Evolutionary conservation across 257 asterid genomes (phyloP).

Genomic region (Nyctanthes arbortristis): DNA sequence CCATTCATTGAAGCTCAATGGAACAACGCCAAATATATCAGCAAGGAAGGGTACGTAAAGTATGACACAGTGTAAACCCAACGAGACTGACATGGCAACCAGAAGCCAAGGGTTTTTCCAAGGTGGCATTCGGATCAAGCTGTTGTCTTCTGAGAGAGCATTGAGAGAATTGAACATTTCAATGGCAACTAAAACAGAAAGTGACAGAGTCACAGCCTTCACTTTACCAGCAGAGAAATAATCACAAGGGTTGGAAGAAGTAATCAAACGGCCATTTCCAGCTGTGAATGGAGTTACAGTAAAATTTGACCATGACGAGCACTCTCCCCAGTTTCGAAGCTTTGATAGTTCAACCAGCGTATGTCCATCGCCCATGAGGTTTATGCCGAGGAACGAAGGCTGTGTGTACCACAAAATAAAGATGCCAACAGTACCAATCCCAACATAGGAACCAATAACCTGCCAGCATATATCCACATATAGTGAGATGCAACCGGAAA

Average conservation of each 20-base stretch:
- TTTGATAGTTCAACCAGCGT: conserved; percentile 69
- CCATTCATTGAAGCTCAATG: conserved; percentile 68
- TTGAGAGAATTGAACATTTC: conserved; percentile 91
- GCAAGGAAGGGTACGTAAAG: conserved; percentile 74
- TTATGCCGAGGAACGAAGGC: conserved; percentile 71
- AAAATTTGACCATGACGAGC: conserved; percentile 75
- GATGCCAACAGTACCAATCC: conserved; percentile 88
- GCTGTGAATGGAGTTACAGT: conserved; percentile 69
- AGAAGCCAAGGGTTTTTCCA: conserved; percentile 92
- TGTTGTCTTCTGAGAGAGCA: conserved; percentile 87
- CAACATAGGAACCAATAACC: conserved; percentile 89
- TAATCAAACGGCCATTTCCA: conserved; percentile 45
- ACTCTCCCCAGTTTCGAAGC: conserved; percentile 91
- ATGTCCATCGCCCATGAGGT: conserved; percentile 72
- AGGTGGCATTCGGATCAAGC: conserved; percentile 84
- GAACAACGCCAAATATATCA: conserved; percentile 69
- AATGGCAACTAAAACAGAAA: conserved; percentile 79
- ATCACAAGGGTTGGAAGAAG: conserved; percentile 71
- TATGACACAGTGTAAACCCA: conserved; percentile 63
- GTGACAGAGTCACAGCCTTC: conserved; percentile 84
- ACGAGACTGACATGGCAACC: conserved; percentile 68
- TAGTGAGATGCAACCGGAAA: neutral
- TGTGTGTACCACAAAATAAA: conserved; percentile 84
- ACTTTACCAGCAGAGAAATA: conserved; percentile 75
- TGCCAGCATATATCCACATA: conserved; percentile 25